Base-by-base conservation (phyloP, 805 yeast genomes). In the Starmerella roubikii region DNA sequence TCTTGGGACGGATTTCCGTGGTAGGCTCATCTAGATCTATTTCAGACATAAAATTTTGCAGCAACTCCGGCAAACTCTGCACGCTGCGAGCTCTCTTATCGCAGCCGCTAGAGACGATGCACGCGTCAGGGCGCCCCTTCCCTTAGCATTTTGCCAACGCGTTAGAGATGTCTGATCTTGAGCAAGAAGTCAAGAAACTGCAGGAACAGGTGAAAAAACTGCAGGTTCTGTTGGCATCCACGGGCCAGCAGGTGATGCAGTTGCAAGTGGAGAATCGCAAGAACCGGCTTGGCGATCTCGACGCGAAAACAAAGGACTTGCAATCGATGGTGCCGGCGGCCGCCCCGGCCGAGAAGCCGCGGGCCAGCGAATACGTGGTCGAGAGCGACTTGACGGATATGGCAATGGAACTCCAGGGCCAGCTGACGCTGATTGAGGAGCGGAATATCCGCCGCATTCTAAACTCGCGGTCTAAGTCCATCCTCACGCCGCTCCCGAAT, bases 391-490 rank as follows among this genome's bases (percentile, higher is more conserved):
- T 86, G 11, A 80, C 80, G 3, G 88, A 83, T 54, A 65, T 86
- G 33, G 96, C 85, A 12, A 83, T 82, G 10, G 97, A 86, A 57
- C 62, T 86, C 40, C 96, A 86, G 59, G 81, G 82, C 8, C 96
- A 86, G 59, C 66, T 86, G 52, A 86, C 81, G 38, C 64, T 69
- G 19, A 49, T 61, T 18, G 97, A 86, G 54, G 82, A 81, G 48
- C 69, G 93, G 49, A 71, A 79, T 15, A 69, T 81, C 32, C 68
- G 80, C 47, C 68, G 97, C 57, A 62, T 76, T 3, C 69, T 72
- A 46, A 85, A 85, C 54, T 64, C 80, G 1, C 66, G 67, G 20
- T 64, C 74, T 40, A 49, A 12, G 12, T 26, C 29, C 8, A 25
- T 25, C n/a, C 34, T 47, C 13, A 34, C 31, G 22, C 35, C 48